Percentiles rank a stretch among this genome's conserved stretches.
These are phyloP conservation scores for Tolypocladium ophioglossoides DNA, from an alignment of 2,329 filamentous ascomycete genomes.

Conservation along the genomic window DNA sequence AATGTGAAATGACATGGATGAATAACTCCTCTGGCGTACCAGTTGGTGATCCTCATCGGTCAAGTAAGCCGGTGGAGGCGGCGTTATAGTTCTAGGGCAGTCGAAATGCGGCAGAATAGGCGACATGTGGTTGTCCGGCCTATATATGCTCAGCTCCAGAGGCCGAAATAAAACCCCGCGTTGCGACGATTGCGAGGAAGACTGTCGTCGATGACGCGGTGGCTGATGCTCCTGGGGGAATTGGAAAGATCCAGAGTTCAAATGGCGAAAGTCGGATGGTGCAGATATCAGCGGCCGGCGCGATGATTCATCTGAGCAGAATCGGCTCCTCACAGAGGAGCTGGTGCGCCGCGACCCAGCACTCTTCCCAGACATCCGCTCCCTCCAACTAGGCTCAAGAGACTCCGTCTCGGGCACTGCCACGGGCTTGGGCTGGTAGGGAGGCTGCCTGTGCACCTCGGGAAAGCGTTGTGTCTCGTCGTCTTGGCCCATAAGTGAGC, in stretches of 20 bases:
- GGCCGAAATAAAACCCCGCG: conserved; percentile 36
- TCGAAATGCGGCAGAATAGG: conserved; percentile 44
- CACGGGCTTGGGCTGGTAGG: conserved; percentile 16
- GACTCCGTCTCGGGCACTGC: conserved; percentile 11
- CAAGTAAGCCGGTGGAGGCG: conserved; percentile 25
- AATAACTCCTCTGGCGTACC: conserved; percentile 33
- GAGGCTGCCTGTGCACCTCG: conserved; percentile 18
- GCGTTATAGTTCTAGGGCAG: conserved; percentile 24
- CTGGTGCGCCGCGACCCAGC: conserved; percentile 25
- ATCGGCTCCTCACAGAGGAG: conserved; percentile 35
- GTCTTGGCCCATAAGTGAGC: conserved; percentile 20
- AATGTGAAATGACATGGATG: conserved; percentile 45
- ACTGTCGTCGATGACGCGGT: conserved; percentile 4
- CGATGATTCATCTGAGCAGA: conserved; percentile 33
- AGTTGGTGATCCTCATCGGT: conserved; percentile 19
- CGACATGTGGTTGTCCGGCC: conserved; percentile 33
- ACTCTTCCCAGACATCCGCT: conserved; percentile 9
- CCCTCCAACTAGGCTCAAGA: conserved; percentile 8
- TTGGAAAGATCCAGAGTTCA: conserved; percentile 37
- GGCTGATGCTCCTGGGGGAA: conserved; percentile 13
- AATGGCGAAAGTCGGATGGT: conserved; percentile 49
- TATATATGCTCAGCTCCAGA: conserved; percentile 45
- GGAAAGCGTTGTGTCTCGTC: conserved; percentile 16
- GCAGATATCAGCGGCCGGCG: conserved; percentile 47
- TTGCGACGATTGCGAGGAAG: conserved; percentile 12